These are phyloP conservation scores for Petrea volubilis DNA, from an alignment of 257 asterid species.

Conservation along the genomic window DNA sequence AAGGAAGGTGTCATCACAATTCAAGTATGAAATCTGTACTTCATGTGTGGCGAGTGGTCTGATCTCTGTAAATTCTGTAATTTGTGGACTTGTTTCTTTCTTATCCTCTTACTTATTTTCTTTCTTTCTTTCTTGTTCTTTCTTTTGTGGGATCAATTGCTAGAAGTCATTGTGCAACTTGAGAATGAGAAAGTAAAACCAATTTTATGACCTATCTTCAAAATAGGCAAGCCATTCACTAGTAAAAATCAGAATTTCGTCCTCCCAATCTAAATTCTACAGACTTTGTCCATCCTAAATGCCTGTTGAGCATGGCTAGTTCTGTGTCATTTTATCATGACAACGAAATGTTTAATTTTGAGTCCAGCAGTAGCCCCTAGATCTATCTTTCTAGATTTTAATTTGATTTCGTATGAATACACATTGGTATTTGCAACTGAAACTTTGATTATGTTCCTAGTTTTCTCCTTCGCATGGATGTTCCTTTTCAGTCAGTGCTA, in stretches of 20 bases:
- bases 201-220: neutral
- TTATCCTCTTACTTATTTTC: neutral
- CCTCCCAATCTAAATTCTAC: neutral
- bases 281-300: neutral
- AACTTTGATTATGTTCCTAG: neutral
- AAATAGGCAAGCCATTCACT: neutral
- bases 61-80: neutral
- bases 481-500: neutral
- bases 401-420: neutral
- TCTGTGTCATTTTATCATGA: neutral
- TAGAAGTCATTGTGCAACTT: too few species aligned
- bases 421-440: neutral
- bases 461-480: neutral
- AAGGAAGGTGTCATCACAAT: constrained; percentile 97
- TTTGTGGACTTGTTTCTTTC: neutral
- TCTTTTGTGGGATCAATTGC: too few species aligned
- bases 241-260: neutral
- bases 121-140: too few species aligned
- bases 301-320: neutral
- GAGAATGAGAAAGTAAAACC: neutral
- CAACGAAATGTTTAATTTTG: too few species aligned
- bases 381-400: too few species aligned
- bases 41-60: neutral
- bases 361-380: too few species aligned
- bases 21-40: constrained; percentile 53